Evolutionary conservation across 805 yeast genomes (phyloP).

Genomic region (Candida coleopterorum): DNA sequence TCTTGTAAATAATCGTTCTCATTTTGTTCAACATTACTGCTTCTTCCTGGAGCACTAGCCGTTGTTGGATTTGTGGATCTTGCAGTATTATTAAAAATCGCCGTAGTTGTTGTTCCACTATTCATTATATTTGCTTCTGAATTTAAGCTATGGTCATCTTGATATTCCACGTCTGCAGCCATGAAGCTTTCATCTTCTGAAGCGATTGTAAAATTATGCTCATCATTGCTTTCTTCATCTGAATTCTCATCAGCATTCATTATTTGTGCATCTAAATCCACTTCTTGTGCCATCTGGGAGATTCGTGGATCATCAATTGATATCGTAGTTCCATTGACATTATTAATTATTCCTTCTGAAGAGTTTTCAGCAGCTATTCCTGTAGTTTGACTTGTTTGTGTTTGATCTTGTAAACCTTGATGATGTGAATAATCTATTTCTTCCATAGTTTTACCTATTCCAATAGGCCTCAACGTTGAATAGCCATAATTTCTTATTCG

Average conservation of each 20-base stretch:
- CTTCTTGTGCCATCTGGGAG: conserved; percentile 12
- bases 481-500: conserved; percentile 32
- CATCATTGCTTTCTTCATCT: conserved; percentile 21
- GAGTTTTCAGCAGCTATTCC: conserved; percentile 7
- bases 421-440: conserved; percentile 25
- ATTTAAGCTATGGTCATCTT: conserved; percentile 31
- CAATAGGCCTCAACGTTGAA: conserved; percentile 32
- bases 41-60: conserved; percentile 11
- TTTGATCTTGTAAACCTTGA: neutral
- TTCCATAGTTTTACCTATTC: conserved; percentile 37
- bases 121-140: conserved; percentile 12
- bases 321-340: conserved; percentile 1
- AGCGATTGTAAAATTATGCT: neutral
- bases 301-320: conserved; percentile 2
- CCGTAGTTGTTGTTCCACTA: conserved; percentile 11
- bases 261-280: conserved; percentile 47
- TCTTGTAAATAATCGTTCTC: conserved; percentile 25
- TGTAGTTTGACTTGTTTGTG: neutral
- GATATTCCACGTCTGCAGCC: conserved; percentile 46
- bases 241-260: conserved; percentile 36
- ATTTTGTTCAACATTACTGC: conserved; percentile 9
- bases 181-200: conserved; percentile 34
- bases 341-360: conserved; percentile 8
- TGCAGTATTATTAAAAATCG: conserved; percentile 11
- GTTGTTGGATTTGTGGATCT: conserved; percentile 20